These are phyloP conservation scores for Acephala macrosclerotiorum DNA, from an alignment of 2,329 filamentous ascomycete genomes.

Conservation along the genomic window DNA sequence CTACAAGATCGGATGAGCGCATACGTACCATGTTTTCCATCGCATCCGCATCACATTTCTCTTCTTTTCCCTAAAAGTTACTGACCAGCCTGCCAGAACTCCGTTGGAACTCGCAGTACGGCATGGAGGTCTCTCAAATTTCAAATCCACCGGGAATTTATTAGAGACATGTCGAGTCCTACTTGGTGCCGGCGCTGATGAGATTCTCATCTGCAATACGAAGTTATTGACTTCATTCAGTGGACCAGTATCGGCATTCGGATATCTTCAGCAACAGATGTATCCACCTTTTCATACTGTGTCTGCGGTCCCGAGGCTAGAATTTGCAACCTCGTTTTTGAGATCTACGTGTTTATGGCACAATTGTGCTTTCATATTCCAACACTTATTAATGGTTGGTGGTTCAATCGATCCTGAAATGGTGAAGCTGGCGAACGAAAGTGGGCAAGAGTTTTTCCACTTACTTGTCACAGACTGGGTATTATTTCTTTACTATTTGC, in stretches of 20 bases:
- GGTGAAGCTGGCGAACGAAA: neutral
- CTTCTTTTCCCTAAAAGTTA: neutral
- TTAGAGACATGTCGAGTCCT: neutral
- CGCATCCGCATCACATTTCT: neutral
- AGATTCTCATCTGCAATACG: neutral
- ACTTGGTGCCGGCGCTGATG: slow-evolving; percentile 2
- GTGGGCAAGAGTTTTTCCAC: neutral
- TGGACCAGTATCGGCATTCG: slow-evolving; percentile 2
- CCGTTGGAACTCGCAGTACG: neutral
- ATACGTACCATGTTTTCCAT: neutral
- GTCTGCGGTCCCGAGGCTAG: neutral
- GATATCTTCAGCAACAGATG: slow-evolving; percentile 14
- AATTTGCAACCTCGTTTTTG: neutral
- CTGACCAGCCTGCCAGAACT: neutral
- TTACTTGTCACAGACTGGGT: neutral
- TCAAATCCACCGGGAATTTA: neutral
- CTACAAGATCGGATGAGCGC: neutral
- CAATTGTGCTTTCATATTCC: neutral
- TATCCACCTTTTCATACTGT: slow-evolving; percentile 4
- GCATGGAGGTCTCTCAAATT: neutral
- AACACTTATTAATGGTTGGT: neutral
- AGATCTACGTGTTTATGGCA: neutral
- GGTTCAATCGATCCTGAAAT: neutral
- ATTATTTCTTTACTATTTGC: neutral
- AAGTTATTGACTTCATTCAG: neutral